Evolutionary conservation across 495 filamentous ascomycete genomes (phyloP), one percentile per base, ranked within the genome.

Genomic region (Aspergillus wentii): DNA sequence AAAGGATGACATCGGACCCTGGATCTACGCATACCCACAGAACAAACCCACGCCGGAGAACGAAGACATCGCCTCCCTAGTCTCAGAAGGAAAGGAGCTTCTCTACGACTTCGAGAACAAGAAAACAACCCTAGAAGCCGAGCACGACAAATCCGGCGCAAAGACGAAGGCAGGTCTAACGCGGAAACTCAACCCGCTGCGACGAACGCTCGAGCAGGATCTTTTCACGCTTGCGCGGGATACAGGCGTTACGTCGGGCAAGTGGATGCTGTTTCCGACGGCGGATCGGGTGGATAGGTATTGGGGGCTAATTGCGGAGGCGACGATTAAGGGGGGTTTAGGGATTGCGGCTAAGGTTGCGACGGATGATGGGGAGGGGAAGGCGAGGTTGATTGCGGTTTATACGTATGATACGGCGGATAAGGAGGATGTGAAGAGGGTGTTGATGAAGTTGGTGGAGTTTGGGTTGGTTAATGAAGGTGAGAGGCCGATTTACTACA

Each of bases 221-320:
- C 66, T 94, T 7, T 54, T 74, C 4, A 57, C 69, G 3, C 50
- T 80, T 6, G 86, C 85, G 6, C 58, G 62, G 7, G 59, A 72
- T 31, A 70, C 59, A 5, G 64, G 63, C n/a, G 69, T 76, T 13
- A 71, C 67, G n/a, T 58, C 61, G n/a, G 84, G 85, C 27, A 89
- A 87, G 58, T 94, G 88, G 88, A 86, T 95, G 84, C 48, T 94
- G n/a, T 89, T 88, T 49, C 75, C 77, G 2, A 47, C 59, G 3
- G 41, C 56, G 5, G 58, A 66, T 2, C 48, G 72, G n/a, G 74
- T 88, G 8, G 75, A 88, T 51, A 53, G 61, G 3, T 43, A 69
- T 9, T 94, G 88, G 88, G 60, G 48, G 2, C 61, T 59, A 13
- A 60, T 95, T 3, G 83, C 76, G 4, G 66, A 60, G 11, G 85